Evolutionary conservation across 2,329 filamentous ascomycete species (phyloP).

Genomic region (Aspergillus hiratsukae): DNA sequence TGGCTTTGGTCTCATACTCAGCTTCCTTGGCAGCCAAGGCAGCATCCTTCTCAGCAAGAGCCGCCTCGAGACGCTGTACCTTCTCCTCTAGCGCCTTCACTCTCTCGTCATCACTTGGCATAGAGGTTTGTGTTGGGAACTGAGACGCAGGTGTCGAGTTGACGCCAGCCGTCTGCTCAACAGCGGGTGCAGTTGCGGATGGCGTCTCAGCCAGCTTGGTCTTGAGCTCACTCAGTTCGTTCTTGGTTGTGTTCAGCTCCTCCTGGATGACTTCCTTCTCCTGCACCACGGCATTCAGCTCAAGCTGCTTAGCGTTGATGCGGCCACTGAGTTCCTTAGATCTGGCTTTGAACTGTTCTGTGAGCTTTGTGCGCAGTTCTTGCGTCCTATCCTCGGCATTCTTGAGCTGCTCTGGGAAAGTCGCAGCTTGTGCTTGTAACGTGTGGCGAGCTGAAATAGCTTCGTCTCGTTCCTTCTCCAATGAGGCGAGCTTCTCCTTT

Average conservation of each 20-base stretch:
- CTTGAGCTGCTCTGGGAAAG: slow-evolving; percentile 46
- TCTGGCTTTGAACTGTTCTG: slow-evolving; percentile 51
- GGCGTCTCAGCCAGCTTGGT: slow-evolving; percentile 52
- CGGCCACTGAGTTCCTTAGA: slow-evolving; percentile 62
- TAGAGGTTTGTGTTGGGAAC: slow-evolving; percentile 25
- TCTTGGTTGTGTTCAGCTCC: slow-evolving; percentile 59
- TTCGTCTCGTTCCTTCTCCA: slow-evolving; percentile 66
- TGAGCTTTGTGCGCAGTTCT: slow-evolving; percentile 45
- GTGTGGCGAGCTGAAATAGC: slow-evolving; percentile 50
- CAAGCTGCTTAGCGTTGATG: slow-evolving; percentile 50
- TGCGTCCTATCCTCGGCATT: slow-evolving; percentile 46
- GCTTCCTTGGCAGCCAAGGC: slow-evolving; percentile 45
- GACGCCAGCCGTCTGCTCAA: slow-evolving; percentile 50
- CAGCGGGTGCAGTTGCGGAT: slow-evolving; percentile 15
- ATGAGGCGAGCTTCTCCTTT: slow-evolving; percentile 66
- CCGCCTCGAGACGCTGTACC: slow-evolving; percentile 50
- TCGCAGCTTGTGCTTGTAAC: slow-evolving; percentile 48
- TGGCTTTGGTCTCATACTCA: slow-evolving; percentile 47
- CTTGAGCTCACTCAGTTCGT: slow-evolving; percentile 50
- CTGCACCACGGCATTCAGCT: slow-evolving; percentile 46
- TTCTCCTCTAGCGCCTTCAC: slow-evolving; percentile 59
- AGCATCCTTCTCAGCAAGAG: slow-evolving; percentile 47
- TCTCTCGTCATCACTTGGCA: slow-evolving; percentile 49
- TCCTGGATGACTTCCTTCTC: slow-evolving; percentile 67
- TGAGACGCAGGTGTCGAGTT: slow-evolving; percentile 30